Evolutionary conservation across 352 stramenopile genomes (phyloP).

Genomic region (Thalassiosira delicatula): DNA sequence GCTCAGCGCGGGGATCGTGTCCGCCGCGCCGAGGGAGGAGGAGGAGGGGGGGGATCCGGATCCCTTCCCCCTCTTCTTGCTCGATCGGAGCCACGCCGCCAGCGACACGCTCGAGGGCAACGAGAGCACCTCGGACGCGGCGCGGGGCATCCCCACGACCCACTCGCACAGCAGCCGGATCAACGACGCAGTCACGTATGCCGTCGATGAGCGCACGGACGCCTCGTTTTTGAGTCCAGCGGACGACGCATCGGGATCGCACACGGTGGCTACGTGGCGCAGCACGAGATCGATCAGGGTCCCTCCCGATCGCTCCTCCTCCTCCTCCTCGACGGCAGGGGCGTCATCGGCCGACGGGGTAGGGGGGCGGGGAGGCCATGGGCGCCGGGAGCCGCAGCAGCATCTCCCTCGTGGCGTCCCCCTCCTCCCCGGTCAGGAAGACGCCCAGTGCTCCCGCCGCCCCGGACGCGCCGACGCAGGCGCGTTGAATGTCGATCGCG

Average conservation of each 20-base stretch:
- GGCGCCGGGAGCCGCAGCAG: conserved; percentile 64
- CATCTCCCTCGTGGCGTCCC: conserved; percentile 74
- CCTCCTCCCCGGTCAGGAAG: conserved; percentile 67
- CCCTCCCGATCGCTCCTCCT: conserved; percentile 1
- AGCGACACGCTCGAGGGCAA: conserved; percentile 61
- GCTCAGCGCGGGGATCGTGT: conserved; percentile 50
- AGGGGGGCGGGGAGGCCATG: conserved; percentile 41
- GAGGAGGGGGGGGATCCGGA: too few species aligned
- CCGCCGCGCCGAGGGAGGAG: neutral
- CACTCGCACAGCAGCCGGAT: conserved; percentile 59
- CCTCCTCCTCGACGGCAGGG: neutral
- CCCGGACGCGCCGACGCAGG: conserved; percentile 51
- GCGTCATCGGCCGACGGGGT: conserved; percentile 26
- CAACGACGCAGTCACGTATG: conserved; percentile 47
- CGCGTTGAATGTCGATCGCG: conserved; percentile 42
- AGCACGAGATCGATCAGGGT: conserved; percentile 64
- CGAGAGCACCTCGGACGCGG: conserved; percentile 44
- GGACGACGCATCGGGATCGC: conserved; percentile 17
- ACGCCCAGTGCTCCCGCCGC: conserved; percentile 67
- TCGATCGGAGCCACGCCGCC: conserved; percentile 53
- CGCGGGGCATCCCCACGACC: conserved; percentile 55
- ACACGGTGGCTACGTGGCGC: conserved; percentile 39
- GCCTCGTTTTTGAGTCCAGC: neutral
- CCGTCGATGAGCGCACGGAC: conserved; percentile 17
- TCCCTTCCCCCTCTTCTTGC: conserved; percentile 16